Conservation (phyloP, 73 alveolate genomes). For the Tetrahymena elliotti region DNA sequence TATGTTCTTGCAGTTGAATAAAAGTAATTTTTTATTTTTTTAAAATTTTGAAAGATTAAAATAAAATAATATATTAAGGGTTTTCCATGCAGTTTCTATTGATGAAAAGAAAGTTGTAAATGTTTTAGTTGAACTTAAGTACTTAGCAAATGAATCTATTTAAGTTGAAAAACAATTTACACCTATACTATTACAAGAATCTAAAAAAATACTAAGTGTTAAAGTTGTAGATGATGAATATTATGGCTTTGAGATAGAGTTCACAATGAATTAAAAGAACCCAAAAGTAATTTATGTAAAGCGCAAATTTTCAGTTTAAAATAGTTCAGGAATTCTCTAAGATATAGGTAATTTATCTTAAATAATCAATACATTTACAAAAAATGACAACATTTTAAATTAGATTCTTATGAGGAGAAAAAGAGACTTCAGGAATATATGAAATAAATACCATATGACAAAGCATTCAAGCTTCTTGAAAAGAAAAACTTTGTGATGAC, state of each 20-base stretch:
- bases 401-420: neutral
- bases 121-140: neutral
- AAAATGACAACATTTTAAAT: neutral
- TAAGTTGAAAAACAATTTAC: neutral
- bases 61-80: neutral
- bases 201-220: neutral
- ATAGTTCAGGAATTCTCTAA: neutral
- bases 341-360: neutral
- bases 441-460: neutral
- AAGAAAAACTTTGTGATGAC: neutral
- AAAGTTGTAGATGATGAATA: neutral
- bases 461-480: neutral
- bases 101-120: neutral
- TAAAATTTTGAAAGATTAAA: neutral
- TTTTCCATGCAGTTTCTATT: neutral
- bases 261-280: neutral
- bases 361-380: neutral
- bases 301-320: neutral
- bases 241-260: neutral
- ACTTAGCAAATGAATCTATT: neutral
- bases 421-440: neutral
- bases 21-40: neutral
- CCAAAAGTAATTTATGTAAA: neutral
- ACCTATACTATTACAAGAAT: neutral
- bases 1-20: conserved; percentile 87